Evolutionary conservation across 169 alveolate species (phyloP).

Genomic region (Neospora caninum): DNA sequence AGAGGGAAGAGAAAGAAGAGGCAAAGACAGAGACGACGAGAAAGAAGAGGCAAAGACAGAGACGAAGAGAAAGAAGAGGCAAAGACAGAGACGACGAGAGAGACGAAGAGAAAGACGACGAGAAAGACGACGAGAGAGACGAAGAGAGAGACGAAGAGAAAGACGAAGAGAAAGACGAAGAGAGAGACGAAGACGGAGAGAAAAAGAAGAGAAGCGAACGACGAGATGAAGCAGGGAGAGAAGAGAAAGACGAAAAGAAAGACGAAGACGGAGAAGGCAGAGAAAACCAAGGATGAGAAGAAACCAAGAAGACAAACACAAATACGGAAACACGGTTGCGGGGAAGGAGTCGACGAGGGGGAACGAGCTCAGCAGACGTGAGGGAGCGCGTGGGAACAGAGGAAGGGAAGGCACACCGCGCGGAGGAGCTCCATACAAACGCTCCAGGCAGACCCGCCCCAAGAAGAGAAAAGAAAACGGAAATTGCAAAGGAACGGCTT

Average conservation of each 20-base stretch:
- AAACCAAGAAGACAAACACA: not conserved
- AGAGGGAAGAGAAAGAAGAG: no score
- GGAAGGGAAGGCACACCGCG: no score
- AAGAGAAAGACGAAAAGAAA: not conserved
- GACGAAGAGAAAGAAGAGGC: not conserved
- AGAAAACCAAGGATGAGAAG: not conserved
- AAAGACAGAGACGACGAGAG: not conserved
- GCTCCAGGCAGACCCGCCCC: no score
- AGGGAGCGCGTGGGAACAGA: no score
- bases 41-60: not conserved
- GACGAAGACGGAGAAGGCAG: not conserved
- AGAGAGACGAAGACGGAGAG: not conserved
- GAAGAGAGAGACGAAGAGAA: not conserved
- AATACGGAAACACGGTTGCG: no score
- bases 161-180: not conserved
- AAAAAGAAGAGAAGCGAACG: not conserved
- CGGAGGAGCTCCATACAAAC: no score
- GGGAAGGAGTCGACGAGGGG: no score
- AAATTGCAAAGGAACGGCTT: not conserved
- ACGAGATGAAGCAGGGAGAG: not conserved
- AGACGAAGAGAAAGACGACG: not conserved
- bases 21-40: no score
- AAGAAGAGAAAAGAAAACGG: not conserved
- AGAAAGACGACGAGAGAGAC: not conserved
- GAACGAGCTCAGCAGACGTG: no score